Evolutionary conservation across 805 yeast genomes (phyloP), one percentile per base, ranked within the genome.

Genomic region (Kuraishia borneana): DNA sequence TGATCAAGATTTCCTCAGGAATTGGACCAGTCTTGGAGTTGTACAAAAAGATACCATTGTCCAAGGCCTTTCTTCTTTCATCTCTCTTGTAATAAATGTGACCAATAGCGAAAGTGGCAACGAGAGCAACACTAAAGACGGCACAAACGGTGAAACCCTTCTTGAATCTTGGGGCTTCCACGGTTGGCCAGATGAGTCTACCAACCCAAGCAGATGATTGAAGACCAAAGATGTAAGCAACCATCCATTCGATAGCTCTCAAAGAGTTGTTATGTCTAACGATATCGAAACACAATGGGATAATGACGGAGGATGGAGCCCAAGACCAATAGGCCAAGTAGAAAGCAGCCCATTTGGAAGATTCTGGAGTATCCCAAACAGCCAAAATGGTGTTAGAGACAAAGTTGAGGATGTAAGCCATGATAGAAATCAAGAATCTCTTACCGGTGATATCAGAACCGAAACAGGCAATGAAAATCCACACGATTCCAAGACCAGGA

Each of bases 271-370:
- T 77, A 38, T 68, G 58, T 40, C 83, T 60, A 39, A 73, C 58
- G 35, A 74, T 65, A 51, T 74, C 82, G 44, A 68, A 68, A 36
- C 69, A 69, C 60, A 70, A 65, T 1, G 77, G 65, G 60, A 74
- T 70, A 32, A 73, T 53, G 31, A 75, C 75, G 0, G 82, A 76
- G 2, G 80, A 73, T 50, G 70, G 70, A 13, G 81, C 70, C 66
- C 78, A 75, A 10, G 76, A 70, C 50, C 72, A 71, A 46, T 74
- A 76, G 16, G 70, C 73, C 32, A 69, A 60, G 45, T 73, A 60
- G 49, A 70, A 76, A 1, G 75, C 83, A 57, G 65, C 73, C 81
- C 82, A 74, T 51, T 76, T 73, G 12, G 81, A 73, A n/a, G 59
- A 38, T 28, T 60, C 59, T 0, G 75, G 62, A 20, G 76, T 71